Conservation (phyloP, 108 stramenopile species). For the Nitzschia putrida region DNA sequence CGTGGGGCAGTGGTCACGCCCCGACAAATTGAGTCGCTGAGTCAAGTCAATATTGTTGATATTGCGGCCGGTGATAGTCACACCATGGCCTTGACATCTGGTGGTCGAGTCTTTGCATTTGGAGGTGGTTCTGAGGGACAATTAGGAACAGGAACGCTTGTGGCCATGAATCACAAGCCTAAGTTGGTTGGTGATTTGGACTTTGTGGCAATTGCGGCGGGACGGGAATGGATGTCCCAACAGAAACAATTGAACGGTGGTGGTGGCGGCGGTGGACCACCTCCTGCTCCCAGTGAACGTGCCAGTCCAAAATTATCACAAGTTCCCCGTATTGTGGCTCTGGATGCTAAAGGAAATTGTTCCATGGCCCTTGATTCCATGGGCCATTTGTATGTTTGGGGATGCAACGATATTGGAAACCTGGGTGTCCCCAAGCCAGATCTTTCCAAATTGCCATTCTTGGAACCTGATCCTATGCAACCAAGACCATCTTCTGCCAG, state of each 20-base stretch:
- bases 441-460: conserved; percentile 5
- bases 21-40: conserved; percentile 62
- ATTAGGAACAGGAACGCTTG: conserved; percentile 81
- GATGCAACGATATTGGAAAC: conserved; percentile 72
- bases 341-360: conserved; percentile 71
- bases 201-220: conserved; percentile 57
- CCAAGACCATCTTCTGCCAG: conserved; percentile 33
- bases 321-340: conserved; percentile 54
- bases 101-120: conserved; percentile 88
- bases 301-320: conserved; percentile 1
- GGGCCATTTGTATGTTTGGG: conserved; percentile 84
- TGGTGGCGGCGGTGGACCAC: not conserved
- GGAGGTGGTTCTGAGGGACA: conserved; percentile 94
- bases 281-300: not conserved
- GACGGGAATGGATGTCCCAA: conserved; percentile 40
- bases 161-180: conserved; percentile 46
- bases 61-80: conserved; percentile 93
- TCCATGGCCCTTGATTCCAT: conserved; percentile 68
- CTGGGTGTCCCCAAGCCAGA: conserved; percentile 61
- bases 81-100: conserved; percentile 84
- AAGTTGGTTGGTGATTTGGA: conserved; percentile 57
- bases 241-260: conserved; percentile 17
- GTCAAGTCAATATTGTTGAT: conserved; percentile 59
- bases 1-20: conserved; percentile 52
- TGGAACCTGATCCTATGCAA: conserved; percentile 13